Evolutionary conservation across 2,329 filamentous ascomycete species (phyloP), one percentile per base, ranked within the genome.

Genomic region (Fusarium kyushuense): DNA sequence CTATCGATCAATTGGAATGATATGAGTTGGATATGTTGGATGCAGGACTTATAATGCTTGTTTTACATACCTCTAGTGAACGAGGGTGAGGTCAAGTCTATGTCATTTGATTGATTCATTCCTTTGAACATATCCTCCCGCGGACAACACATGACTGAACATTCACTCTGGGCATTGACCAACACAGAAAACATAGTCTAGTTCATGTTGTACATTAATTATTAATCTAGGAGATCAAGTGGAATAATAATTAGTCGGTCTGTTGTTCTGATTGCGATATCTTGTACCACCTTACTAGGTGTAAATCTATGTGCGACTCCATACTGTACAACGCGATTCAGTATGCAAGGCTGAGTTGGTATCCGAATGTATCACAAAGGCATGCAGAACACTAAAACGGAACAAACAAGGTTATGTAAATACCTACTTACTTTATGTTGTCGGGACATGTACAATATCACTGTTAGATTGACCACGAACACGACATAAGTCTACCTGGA

Each of bases 311-410:
- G 17, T 40, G 13, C 30, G 25, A 56, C 40, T 17, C 30, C 17
- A 27, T 36, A 38, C 41, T 19, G 33, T 30, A 61, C 14, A 41
- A 14, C 35, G 11, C 27, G 35, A 54, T 45, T 35, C 11, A 35
- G 45, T 12, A 54, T 47, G 35, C 38, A 36, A 63, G 32, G 48
- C 33, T 36, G 41, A 62, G 59, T 21, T 32, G 47, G 19, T 61
- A 32, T 42, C 58, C 41, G 41, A 41, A 23, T 42, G 48, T 62
- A 27, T 17, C 23, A 55, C 47, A 30, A 17, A n/a, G n/a, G 21
- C 41, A 46, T 53, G 23, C 27, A 41, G 21, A 48, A 21, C 10
- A 49, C 30, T 29, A 27, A 16, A 32, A 29, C 33, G 38, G 32
- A 14, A 10, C 19, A 13, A 19, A 38, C 6, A 21, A 49, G 10